Percentiles rank a stretch among this genome's conserved stretches.
Evolutionary conservation across 169 alveolate genomes (phyloP).

Genomic region (Fabrea salina): DNA sequence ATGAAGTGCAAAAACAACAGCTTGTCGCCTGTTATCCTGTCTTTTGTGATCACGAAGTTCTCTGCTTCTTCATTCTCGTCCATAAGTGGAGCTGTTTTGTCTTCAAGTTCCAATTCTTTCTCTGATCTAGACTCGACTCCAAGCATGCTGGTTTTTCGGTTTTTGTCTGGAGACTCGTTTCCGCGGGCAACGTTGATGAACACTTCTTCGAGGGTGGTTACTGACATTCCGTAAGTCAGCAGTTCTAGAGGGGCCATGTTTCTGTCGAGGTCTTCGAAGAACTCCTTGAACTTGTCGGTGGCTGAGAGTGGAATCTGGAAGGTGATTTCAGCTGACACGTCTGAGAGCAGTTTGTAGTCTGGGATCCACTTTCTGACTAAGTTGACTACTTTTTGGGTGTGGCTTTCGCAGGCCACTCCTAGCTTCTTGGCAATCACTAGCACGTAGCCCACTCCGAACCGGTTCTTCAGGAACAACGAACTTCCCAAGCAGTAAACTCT

Average conservation of each 20-base stretch:
- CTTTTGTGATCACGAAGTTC: conserved; percentile 2
- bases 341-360: not conserved
- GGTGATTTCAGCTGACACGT: not conserved
- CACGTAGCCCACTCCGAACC: conserved; percentile 72
- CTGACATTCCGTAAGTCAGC: conserved; percentile 73
- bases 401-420: not conserved
- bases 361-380: conserved; percentile 17
- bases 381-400: not conserved
- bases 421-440: conserved; percentile 31
- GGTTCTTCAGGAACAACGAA: conserved; percentile 67
- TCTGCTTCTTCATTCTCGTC: too few relatives aligned
- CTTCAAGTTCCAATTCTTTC: too few relatives aligned
- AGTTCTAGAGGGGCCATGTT: conserved; percentile 43
- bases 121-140: too few relatives aligned
- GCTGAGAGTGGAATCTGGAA: conserved; percentile 59
- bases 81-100: too few relatives aligned
- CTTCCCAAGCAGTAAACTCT: conserved; percentile 70
- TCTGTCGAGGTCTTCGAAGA: conserved; percentile 68
- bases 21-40: not conserved
- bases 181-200: conserved; percentile 67
- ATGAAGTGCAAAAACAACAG: conserved; percentile 31
- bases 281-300: conserved; percentile 44
- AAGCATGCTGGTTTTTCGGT: too few relatives aligned
- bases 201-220: conserved; percentile 87
- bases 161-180: too few relatives aligned